A percentile compares a stretch with the other conserved stretches of the same genome.
Conservation (phyloP, 2,329 filamentous ascomycete genomes). For the Macrophomina tecta region DNA sequence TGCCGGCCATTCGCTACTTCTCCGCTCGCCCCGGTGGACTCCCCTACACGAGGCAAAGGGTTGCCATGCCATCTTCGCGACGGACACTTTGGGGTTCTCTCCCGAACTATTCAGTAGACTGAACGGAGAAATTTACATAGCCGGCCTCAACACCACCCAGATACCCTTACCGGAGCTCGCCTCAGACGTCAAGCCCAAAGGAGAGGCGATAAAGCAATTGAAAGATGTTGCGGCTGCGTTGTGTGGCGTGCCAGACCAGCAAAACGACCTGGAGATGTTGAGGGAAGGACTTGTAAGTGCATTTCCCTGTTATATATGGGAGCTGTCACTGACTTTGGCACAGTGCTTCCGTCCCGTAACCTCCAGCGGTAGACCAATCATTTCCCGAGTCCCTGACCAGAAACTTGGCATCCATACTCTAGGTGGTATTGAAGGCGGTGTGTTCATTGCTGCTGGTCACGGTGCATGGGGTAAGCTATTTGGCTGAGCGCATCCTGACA, state of each 20-base stretch:
- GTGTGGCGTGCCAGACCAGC: constrained; percentile 50
- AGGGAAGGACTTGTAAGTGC: constrained; percentile 62
- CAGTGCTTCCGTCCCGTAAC: constrained; percentile 75
- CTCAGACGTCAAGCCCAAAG: constrained; percentile 56
- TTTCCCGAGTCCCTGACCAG: constrained; percentile 63
- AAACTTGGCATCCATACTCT: constrained; percentile 60
- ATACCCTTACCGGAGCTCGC: constrained; percentile 66
- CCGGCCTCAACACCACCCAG: constrained; percentile 69
- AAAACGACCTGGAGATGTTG: constrained; percentile 65
- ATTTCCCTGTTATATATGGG: too few relatives aligned
- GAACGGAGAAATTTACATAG: constrained; percentile 74
- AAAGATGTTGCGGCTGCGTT: constrained; percentile 57
- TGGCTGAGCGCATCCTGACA: not conserved
- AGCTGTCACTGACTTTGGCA: not conserved
- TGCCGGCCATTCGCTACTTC: constrained; percentile 74
- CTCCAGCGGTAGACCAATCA: constrained; percentile 66
- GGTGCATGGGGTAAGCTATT: constrained; percentile 70
- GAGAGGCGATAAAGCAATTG: constrained; percentile 57
- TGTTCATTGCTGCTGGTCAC: constrained; percentile 75
- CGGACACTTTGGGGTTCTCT: constrained; percentile 63
- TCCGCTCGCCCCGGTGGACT: constrained; percentile 65
- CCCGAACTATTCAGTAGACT: constrained; percentile 74
- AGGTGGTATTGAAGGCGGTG: constrained; percentile 60
- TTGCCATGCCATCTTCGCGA: constrained; percentile 74
- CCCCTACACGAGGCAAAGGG: constrained; percentile 51